Evolutionary conservation across 352 stramenopile genomes (phyloP).

Genomic region (Globisporangium takayamanum): DNA sequence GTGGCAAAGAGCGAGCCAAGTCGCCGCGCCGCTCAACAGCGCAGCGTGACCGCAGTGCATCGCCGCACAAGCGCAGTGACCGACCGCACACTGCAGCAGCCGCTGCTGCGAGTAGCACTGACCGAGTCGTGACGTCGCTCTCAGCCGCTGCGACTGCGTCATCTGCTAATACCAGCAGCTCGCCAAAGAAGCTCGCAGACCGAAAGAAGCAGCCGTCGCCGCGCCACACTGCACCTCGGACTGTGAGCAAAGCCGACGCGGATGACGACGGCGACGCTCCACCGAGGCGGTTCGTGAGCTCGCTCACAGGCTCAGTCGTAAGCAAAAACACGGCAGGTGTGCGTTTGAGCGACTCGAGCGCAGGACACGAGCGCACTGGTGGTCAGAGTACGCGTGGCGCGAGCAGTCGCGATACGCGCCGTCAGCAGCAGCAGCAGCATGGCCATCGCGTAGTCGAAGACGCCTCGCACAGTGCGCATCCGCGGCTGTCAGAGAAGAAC

Average conservation of each 20-base stretch:
- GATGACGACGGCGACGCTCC: not conserved
- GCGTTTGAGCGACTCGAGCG: conserved; percentile 8
- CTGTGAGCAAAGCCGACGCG: not conserved
- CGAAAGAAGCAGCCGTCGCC: conserved; percentile 10
- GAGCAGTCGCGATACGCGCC: conserved; percentile 10
- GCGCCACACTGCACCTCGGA: conserved; percentile 1
- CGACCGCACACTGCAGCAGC: conserved; percentile 5
- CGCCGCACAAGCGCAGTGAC: conserved; percentile 15
- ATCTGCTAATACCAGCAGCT: not conserved
- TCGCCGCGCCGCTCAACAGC: not conserved
- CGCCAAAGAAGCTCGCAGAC: conserved; percentile 9
- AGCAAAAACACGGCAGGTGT: conserved; percentile 8
- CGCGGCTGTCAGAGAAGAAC: conserved; percentile 14
- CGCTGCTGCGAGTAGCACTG: conserved; percentile 5
- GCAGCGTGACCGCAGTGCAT: conserved; percentile 6
- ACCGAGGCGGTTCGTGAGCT: conserved; percentile 25
- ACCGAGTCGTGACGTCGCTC: conserved; percentile 19
- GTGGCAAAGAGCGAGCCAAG: conserved; percentile 6
- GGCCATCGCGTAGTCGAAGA: conserved; percentile 19
- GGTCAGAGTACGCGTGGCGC: not conserved
- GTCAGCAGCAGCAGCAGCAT: conserved; percentile 2
- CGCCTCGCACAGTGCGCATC: conserved; percentile 17
- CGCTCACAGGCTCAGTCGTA: conserved; percentile 23
- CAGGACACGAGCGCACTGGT: not conserved
- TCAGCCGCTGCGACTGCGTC: not conserved